Conservation (phyloP, 495 filamentous ascomycete species). For the Aspergillus carlsbadensis region DNA sequence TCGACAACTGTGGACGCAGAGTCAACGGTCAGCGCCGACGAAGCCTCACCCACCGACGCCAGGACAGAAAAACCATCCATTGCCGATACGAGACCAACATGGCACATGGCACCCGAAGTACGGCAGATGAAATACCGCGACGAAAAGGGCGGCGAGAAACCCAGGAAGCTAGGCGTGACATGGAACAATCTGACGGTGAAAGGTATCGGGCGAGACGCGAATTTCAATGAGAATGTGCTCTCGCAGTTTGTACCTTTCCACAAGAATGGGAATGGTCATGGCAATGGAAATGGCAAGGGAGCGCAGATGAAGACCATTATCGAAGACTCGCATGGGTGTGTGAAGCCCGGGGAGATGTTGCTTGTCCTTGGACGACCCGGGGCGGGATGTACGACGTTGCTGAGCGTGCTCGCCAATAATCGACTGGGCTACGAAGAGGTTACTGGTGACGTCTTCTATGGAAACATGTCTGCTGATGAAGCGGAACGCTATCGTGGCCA, state of each 20-base stretch:
- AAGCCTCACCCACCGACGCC: too few relatives aligned
- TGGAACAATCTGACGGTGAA: conserved; percentile 51
- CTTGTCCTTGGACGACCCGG: conserved; percentile 48
- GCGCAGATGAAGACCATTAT: conserved; percentile 39
- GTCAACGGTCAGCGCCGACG: too few relatives aligned
- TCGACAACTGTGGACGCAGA: too few relatives aligned
- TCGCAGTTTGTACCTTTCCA: conserved; percentile 43
- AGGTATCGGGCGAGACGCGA: conserved; percentile 42
- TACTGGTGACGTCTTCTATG: conserved; percentile 23
- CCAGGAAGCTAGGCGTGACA: conserved; percentile 53
- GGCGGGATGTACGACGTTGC: conserved; percentile 44
- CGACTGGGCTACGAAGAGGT: conserved; percentile 56
- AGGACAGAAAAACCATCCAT: too few relatives aligned
- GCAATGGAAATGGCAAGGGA: conserved; percentile 37
- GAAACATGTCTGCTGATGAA: conserved; percentile 37
- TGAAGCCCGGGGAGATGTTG: conserved; percentile 55
- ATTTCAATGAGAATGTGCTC: conserved; percentile 48
- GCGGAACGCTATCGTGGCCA: conserved; percentile 64
- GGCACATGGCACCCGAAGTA: too few relatives aligned
- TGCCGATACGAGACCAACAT: too few relatives aligned
- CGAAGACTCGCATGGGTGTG: conserved; percentile 43
- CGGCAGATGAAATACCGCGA: too few relatives aligned
- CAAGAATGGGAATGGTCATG: conserved; percentile 41
- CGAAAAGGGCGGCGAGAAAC: too few relatives aligned
- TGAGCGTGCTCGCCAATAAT: conserved; percentile 67